phyloP scores from a whole-genome alignment of 108 stramenopile species.

The Bacterosira constricta region DNA sequence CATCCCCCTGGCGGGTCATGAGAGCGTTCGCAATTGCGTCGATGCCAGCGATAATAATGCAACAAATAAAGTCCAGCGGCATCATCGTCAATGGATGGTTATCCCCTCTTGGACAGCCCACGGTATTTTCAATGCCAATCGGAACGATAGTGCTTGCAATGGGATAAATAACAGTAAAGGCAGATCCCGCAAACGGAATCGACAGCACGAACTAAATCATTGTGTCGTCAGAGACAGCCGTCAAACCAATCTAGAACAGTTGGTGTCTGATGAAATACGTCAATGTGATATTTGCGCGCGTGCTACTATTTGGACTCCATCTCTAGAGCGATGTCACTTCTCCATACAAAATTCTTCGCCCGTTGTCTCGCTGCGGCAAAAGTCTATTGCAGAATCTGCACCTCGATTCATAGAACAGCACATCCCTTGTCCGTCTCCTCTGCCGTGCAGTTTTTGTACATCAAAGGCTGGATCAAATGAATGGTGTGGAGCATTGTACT shows the following conservation, averaged over 20 bases:
- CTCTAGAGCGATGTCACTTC: conserved; percentile 3
- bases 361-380: background rate
- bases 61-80: too few species aligned
- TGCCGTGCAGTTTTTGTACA: conserved; percentile 39
- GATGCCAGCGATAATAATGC: background rate
- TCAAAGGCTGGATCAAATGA: background rate
- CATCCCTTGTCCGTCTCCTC: conserved; percentile 9
- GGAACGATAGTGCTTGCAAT: background rate
- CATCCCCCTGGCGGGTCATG: too few species aligned
- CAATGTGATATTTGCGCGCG: conserved; percentile 47
- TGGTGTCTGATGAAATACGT: conserved; percentile 38
- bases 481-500: conserved; percentile 44
- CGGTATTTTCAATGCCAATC: conserved; percentile 3
- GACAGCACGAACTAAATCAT: background rate
- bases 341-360: background rate
- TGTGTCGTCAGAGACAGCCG: background rate
- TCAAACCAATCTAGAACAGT: conserved; percentile 13
- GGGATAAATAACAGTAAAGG: background rate
- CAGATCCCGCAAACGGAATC: conserved; percentile 4
- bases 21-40: background rate
- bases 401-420: conserved; percentile 35
- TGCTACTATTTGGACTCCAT: conserved; percentile 15
- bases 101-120: conserved; percentile 20
- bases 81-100: conserved; percentile 6
- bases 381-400: conserved; percentile 29